A percentile compares a stretch with the other conserved stretches of the same genome.
Evolutionary conservation across 305 asterid species (phyloP).

Genomic region (Coffea humblotiana): DNA sequence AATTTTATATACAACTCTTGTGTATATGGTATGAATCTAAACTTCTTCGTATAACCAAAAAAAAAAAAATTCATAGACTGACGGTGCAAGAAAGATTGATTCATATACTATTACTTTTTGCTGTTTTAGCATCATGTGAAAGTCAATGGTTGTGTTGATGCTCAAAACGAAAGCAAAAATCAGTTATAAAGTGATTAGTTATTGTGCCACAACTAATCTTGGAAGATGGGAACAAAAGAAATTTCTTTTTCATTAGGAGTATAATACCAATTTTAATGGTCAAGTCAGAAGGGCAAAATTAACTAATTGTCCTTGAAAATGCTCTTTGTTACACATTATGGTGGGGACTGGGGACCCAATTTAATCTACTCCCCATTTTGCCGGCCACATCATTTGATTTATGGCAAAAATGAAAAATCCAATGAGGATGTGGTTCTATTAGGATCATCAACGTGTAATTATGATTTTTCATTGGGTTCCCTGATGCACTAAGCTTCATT

Average conservation of each 20-base stretch:
- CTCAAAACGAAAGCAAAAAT: background rate
- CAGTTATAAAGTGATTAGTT: background rate
- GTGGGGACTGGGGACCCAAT: conserved; percentile 6
- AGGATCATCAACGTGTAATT: conserved; percentile 10
- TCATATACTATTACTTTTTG: background rate
- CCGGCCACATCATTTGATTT: conserved; percentile 6
- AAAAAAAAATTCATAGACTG: too few relatives aligned
- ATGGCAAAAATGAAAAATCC: conserved; percentile 12
- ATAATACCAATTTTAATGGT: background rate
- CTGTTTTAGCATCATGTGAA: background rate
- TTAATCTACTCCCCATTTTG: background rate
- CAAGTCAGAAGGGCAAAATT: background rate
- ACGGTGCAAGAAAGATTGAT: too few relatives aligned
- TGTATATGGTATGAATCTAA: too few relatives aligned
- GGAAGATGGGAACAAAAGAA: background rate
- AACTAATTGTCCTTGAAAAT: conserved; percentile 3
- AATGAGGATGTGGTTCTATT: background rate
- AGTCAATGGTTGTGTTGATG: background rate
- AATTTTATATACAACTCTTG: too few relatives aligned
- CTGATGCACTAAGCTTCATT: background rate
- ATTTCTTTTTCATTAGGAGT: background rate
- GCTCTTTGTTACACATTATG: background rate
- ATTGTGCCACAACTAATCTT: background rate
- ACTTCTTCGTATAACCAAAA: too few relatives aligned
- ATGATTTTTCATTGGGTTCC: conserved; percentile 19